Evolutionary conservation across 306 rosid species (phyloP), one percentile per base, ranked within the genome.

Genomic region (Prunus mira): DNA sequence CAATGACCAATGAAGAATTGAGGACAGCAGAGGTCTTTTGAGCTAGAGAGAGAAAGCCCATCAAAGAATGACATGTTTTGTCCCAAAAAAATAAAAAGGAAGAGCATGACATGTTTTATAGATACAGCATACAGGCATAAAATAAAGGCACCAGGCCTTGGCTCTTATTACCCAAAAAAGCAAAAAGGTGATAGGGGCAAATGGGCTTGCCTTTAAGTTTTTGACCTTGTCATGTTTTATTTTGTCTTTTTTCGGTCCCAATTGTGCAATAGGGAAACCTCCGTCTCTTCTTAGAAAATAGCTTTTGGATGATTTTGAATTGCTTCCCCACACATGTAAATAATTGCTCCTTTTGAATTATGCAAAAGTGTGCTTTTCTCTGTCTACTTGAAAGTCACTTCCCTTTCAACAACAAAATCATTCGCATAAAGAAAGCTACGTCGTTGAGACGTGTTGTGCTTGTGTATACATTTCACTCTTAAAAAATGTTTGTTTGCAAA

Each of bases 331-430:
- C 22, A 28, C 74, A 7, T 19, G 25, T 30, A 56, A 43, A 79
- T 71, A 51, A 63, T 78, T 78, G 70, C 46, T 30, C 30, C 6
- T 25, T 38, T 41, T 71, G 11, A 62, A 62, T 25, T 7, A 55
- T 17, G 46, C 19, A 71, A 50, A 78, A 27, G 30, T 2, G 30
- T 2, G 2, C 12, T 13, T 50, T 49, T 50, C 13, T 54, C 58
- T 10, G 64, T 28, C 72, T 27, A 41, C n/a, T 28, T 34, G 50
- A 13, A 12, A 3, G 12, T 14, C 47, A 4, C 67, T 32, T 71
- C 65, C 61, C 38, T 79, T 72, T 79, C 77, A 72, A 54, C 49
- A 8, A 24, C 38, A 46, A 18, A 38, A 46, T 71, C 34, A 63
- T 78, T 71, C 17, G 28, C 71, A 47, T 2, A 60, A 72, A 54